These are phyloP conservation scores for Colletotrichum falcatum DNA, from an alignment of 2,329 filamentous ascomycete genomes.

Conservation along the genomic window DNA sequence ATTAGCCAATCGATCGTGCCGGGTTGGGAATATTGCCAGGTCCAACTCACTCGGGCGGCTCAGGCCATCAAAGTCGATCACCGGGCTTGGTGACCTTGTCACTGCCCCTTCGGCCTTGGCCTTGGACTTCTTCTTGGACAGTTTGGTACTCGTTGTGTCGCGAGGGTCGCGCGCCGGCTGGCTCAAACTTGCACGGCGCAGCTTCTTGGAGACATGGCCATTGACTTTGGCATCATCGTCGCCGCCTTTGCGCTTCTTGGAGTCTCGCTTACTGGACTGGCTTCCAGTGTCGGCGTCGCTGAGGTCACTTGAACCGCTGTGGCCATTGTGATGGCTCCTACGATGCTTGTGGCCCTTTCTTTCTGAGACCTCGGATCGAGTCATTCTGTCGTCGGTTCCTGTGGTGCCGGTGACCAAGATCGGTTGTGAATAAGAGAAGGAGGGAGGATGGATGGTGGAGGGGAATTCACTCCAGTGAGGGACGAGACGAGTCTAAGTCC, in stretches of 20 bases:
- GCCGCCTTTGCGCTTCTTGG: conserved; percentile 43
- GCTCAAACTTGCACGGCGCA: conserved; percentile 65
- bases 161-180: conserved; percentile 72
- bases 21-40: conserved; percentile 19
- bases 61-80: conserved; percentile 72
- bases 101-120: conserved; percentile 45
- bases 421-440: conserved; percentile 6
- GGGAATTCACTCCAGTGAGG: conserved; percentile 12
- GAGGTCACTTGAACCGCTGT: conserved; percentile 36
- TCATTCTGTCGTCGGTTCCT: conserved; percentile 49
- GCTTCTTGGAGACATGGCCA: conserved; percentile 43
- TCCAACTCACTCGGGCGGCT: conserved; percentile 67
- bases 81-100: conserved; percentile 56
- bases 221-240: conserved; percentile 48
- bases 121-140: conserved; percentile 50
- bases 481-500: conserved; percentile 1
- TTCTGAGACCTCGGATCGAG: conserved; percentile 45
- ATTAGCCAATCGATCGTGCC: conserved; percentile 41
- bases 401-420: conserved; percentile 43
- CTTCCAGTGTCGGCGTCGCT: conserved; percentile 40
- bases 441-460: neutral
- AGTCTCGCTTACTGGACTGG: conserved; percentile 37
- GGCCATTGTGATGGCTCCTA: conserved; percentile 46
- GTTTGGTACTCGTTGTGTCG: conserved; percentile 60
- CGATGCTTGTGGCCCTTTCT: conserved; percentile 50